Conservation (phyloP, 2,329 filamentous ascomycete species). For the Thelonectria blattea region DNA sequence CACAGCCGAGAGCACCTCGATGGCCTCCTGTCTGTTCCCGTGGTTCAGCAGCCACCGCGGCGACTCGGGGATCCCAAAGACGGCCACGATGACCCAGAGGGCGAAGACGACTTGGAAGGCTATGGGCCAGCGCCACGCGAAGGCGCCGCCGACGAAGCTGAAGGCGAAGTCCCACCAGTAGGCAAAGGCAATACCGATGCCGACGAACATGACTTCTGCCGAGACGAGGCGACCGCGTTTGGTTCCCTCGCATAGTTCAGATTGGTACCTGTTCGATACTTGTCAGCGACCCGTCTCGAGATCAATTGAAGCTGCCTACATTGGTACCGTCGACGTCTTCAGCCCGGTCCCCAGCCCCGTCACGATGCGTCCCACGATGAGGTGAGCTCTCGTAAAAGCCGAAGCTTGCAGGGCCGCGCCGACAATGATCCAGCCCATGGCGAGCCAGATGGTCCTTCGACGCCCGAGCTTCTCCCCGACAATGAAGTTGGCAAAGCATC, state of each 20-base stretch:
- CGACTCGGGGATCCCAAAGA: slow-evolving; percentile 48
- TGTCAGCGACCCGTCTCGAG: background rate
- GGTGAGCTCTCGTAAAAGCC: slow-evolving; percentile 48
- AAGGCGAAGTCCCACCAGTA: slow-evolving; percentile 51
- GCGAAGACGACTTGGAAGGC: slow-evolving; percentile 44
- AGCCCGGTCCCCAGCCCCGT: slow-evolving; percentile 56
- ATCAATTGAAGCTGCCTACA: background rate
- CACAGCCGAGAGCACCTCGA: slow-evolving; percentile 44
- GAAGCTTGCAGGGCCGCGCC: slow-evolving; percentile 64
- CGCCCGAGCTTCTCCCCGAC: slow-evolving; percentile 58
- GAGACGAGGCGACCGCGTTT: slow-evolving; percentile 58
- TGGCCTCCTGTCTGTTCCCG: slow-evolving; percentile 45
- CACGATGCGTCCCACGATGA: slow-evolving; percentile 55
- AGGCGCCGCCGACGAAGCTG: slow-evolving; percentile 35
- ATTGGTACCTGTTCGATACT: slow-evolving; percentile 29
- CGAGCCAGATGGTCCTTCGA: slow-evolving; percentile 59
- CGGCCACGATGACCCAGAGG: slow-evolving; percentile 39
- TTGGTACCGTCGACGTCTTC: slow-evolving; percentile 47
- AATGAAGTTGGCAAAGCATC: slow-evolving; percentile 48
- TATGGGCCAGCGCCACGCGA: slow-evolving; percentile 33
- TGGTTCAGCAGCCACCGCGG: slow-evolving; percentile 49
- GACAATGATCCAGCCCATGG: slow-evolving; percentile 61
- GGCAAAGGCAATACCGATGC: slow-evolving; percentile 45
- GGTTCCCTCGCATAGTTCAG: slow-evolving; percentile 52
- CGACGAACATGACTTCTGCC: slow-evolving; percentile 49